Percentiles rank a stretch among this genome's conserved stretches.
Conservation (phyloP, 2,329 filamentous ascomycete species). For the Waltergamsia citrina region DNA sequence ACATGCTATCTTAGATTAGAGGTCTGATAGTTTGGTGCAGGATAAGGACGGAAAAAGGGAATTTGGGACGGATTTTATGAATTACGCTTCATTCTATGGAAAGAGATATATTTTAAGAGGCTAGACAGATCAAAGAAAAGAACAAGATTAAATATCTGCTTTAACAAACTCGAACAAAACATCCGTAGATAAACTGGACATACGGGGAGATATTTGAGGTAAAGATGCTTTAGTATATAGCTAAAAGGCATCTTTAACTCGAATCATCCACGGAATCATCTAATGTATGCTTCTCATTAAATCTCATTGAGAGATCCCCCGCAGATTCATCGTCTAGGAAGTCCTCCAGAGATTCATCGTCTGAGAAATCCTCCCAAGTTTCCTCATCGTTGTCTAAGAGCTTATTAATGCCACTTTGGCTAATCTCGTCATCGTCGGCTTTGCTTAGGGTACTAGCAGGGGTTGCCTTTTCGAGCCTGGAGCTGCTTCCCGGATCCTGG, state of each 20-base stretch:
- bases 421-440: too few relatives aligned
- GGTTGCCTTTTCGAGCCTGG: too few relatives aligned
- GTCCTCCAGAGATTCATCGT: too few relatives aligned
- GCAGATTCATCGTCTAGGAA: neutral
- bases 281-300: neutral
- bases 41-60: slow-evolving; percentile 12
- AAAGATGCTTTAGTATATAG: neutral
- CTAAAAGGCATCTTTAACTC: neutral
- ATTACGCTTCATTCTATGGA: slow-evolving; percentile 15
- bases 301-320: neutral
- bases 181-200: neutral
- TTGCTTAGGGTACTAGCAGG: too few relatives aligned
- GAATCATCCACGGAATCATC: neutral
- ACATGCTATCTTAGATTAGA: slow-evolving; percentile 24
- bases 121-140: neutral
- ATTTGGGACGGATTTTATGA: slow-evolving; percentile 14
- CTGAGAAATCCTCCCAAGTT: too few relatives aligned
- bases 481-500: too few relatives aligned
- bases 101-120: slow-evolving; percentile 11
- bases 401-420: too few relatives aligned
- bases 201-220: neutral
- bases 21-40: slow-evolving; percentile 10
- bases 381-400: too few relatives aligned
- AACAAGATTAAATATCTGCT: neutral
- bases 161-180: slow-evolving; percentile 1